Evolutionary conservation across 805 yeast genomes (phyloP).

Genomic region (Gaillardinia entomophila): DNA sequence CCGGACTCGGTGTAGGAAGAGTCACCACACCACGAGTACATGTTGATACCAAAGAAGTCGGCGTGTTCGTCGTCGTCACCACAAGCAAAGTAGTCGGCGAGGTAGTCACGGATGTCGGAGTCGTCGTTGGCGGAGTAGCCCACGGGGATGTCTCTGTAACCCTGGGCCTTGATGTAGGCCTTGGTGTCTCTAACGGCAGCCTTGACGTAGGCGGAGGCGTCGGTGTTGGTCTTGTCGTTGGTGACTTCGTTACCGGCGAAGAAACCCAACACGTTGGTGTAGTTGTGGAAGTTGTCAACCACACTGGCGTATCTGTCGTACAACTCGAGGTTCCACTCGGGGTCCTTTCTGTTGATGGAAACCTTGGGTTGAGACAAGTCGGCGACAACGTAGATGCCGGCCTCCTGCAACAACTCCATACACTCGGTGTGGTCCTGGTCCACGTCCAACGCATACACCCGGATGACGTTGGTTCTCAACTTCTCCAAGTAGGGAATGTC

Average conservation of each 20-base stretch:
- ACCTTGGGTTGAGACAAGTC: slow-evolving; percentile 73
- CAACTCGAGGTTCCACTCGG: slow-evolving; percentile 59
- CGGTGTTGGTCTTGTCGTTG: slow-evolving; percentile 59
- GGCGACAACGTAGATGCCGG: slow-evolving; percentile 87
- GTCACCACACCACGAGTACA: slow-evolving; percentile 84
- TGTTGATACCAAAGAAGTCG: slow-evolving; percentile 83
- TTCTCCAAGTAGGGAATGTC: slow-evolving; percentile 66
- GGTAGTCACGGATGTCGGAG: slow-evolving; percentile 52
- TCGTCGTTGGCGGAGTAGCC: slow-evolving; percentile 84
- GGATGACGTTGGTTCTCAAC: slow-evolving; percentile 60
- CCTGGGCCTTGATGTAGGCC: slow-evolving; percentile 52
- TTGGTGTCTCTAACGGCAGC: slow-evolving; percentile 79
- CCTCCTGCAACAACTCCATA: slow-evolving; percentile 62
- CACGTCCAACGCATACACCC: slow-evolving; percentile 73
- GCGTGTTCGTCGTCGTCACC: slow-evolving; percentile 61
- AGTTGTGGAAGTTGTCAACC: slow-evolving; percentile 62
- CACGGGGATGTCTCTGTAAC: slow-evolving; percentile 67
- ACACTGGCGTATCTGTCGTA: slow-evolving; percentile 64
- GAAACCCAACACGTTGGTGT: slow-evolving; percentile 73
- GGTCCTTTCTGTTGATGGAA: slow-evolving; percentile 58
- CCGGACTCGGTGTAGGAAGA: slow-evolving; percentile 59
- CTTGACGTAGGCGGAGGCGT: slow-evolving; percentile 75
- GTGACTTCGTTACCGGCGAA: slow-evolving; percentile 86
- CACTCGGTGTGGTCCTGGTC: slow-evolving; percentile 60
- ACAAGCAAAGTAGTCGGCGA: slow-evolving; percentile 75